Conservation (phyloP, 2,329 filamentous ascomycete species). For the Cytospora leucostoma region DNA sequence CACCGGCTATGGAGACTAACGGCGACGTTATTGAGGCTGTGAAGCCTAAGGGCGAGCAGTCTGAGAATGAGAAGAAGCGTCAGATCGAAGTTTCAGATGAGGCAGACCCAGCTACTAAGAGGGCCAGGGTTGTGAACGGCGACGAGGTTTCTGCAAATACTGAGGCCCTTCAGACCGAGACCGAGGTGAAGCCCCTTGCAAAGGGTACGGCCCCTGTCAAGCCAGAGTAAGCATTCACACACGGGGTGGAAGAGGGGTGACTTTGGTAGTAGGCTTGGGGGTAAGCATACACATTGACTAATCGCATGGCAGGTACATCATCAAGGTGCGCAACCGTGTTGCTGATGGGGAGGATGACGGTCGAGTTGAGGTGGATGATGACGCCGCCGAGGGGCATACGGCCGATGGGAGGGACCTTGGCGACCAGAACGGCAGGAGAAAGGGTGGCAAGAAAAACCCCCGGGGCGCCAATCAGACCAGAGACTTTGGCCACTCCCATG, state of each 20-base stretch:
- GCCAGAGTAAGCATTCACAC: conserved; percentile 59
- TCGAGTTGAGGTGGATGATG: conserved; percentile 43
- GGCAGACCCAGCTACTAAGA: conserved; percentile 50
- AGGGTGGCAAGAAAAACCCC: conserved; percentile 48
- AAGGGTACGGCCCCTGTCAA: conserved; percentile 63
- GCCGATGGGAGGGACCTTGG: conserved; percentile 32
- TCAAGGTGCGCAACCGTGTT: conserved; percentile 38
- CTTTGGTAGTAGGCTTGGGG: neutral
- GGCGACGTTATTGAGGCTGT: conserved; percentile 18
- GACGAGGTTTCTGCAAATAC: conserved; percentile 48
- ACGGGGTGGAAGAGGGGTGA: neutral
- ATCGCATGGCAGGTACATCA: conserved; percentile 44
- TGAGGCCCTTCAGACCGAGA: conserved; percentile 35
- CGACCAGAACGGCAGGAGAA: conserved; percentile 35
- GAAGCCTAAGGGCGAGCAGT: conserved; percentile 26
- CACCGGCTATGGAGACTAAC: conserved; percentile 18
- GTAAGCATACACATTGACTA: conserved; percentile 20
- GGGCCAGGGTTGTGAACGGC: conserved; percentile 35
- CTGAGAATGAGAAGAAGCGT: conserved; percentile 26
- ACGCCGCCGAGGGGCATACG: conserved; percentile 50
- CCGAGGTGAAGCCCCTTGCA: conserved; percentile 6
- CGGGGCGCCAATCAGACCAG: conserved; percentile 82
- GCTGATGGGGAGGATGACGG: conserved; percentile 30
- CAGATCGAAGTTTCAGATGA: conserved; percentile 30
- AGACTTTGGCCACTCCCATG: conserved; percentile 76